These are phyloP conservation scores for Diaporthe helianthi DNA, from an alignment of 2,329 filamentous ascomycete genomes.

Conservation along the genomic window DNA sequence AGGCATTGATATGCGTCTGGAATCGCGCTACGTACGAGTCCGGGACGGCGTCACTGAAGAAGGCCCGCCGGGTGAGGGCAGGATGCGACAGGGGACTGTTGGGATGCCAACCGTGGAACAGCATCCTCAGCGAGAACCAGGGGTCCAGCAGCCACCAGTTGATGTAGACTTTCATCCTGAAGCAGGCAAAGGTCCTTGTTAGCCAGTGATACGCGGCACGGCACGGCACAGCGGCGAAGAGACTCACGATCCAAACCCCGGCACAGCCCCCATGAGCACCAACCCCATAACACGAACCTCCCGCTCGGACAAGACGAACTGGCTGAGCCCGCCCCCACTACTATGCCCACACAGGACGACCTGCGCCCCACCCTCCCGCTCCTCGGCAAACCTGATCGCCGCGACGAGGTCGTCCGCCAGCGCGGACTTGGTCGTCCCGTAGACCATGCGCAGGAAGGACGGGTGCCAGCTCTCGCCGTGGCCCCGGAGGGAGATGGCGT, in stretches of 20 bases:
- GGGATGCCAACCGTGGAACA: slow-evolving; percentile 56
- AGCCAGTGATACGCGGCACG: not conserved
- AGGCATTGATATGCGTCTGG: slow-evolving; percentile 51
- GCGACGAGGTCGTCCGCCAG: slow-evolving; percentile 54
- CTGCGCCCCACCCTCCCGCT: slow-evolving; percentile 40
- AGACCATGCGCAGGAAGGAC: slow-evolving; percentile 56
- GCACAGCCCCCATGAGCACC: slow-evolving; percentile 55
- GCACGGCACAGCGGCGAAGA: not conserved
- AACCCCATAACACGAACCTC: slow-evolving; percentile 51
- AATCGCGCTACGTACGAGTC: slow-evolving; percentile 50
- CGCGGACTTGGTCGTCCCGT: slow-evolving; percentile 49
- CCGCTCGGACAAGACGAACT: slow-evolving; percentile 54
- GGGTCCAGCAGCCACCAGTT: slow-evolving; percentile 57
- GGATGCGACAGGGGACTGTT: slow-evolving; percentile 60
- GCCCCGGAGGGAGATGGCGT: slow-evolving; percentile 59
- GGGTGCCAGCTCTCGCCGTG: slow-evolving; percentile 61
- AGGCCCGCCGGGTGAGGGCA: slow-evolving; percentile 54
- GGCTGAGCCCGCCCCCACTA: slow-evolving; percentile 57
- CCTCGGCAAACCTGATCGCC: slow-evolving; percentile 48
- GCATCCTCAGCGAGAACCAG: slow-evolving; percentile 54
- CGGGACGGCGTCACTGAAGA: slow-evolving; percentile 56
- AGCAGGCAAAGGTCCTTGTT: slow-evolving; percentile 45
- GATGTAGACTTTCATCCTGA: slow-evolving; percentile 46
- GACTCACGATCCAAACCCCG: slow-evolving; percentile 12
- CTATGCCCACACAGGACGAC: slow-evolving; percentile 59